Conservation (phyloP, 2,329 filamentous ascomycete species). For the Diplodia scrobiculata region DNA sequence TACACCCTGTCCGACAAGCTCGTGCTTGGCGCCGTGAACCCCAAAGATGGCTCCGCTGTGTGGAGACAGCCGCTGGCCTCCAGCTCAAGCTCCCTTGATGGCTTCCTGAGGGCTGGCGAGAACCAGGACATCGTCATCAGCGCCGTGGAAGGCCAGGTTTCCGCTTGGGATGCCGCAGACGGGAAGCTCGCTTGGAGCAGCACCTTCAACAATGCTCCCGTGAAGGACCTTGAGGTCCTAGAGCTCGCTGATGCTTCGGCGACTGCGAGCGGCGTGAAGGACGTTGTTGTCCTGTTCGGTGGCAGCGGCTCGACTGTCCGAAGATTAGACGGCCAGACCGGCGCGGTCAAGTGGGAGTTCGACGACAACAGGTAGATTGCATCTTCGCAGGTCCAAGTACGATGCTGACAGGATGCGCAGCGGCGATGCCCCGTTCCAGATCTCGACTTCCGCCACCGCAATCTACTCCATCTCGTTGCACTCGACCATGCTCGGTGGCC, state of each 20-base stretch:
- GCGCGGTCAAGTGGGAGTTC: slow-evolving; percentile 77
- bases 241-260: slow-evolving; percentile 64
- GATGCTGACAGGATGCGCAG: slow-evolving; percentile 45
- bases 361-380: slow-evolving; percentile 58
- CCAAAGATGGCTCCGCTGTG: slow-evolving; percentile 76
- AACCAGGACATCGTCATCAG: slow-evolving; percentile 76
- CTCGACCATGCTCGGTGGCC: slow-evolving; percentile 64
- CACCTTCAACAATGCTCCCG: slow-evolving; percentile 57
- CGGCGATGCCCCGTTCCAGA: slow-evolving; percentile 73
- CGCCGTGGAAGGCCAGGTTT: slow-evolving; percentile 68
- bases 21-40: slow-evolving; percentile 85
- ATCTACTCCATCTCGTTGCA: slow-evolving; percentile 79
- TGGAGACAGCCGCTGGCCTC: slow-evolving; percentile 79
- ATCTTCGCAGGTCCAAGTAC: not conserved
- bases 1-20: slow-evolving; percentile 87
- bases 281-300: slow-evolving; percentile 68
- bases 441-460: slow-evolving; percentile 66
- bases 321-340: slow-evolving; percentile 71
- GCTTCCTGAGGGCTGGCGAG: slow-evolving; percentile 69
- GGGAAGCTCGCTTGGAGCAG: slow-evolving; percentile 78
- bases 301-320: slow-evolving; percentile 64
- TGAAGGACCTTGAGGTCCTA: slow-evolving; percentile 75
- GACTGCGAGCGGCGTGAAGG: slow-evolving; percentile 55
- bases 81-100: slow-evolving; percentile 35
- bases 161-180: slow-evolving; percentile 80